Percentiles rank a stretch among this genome's conserved stretches.
Evolutionary conservation across 805 yeast genomes (phyloP).

Genomic region (Myxozyma lipomycoides): DNA sequence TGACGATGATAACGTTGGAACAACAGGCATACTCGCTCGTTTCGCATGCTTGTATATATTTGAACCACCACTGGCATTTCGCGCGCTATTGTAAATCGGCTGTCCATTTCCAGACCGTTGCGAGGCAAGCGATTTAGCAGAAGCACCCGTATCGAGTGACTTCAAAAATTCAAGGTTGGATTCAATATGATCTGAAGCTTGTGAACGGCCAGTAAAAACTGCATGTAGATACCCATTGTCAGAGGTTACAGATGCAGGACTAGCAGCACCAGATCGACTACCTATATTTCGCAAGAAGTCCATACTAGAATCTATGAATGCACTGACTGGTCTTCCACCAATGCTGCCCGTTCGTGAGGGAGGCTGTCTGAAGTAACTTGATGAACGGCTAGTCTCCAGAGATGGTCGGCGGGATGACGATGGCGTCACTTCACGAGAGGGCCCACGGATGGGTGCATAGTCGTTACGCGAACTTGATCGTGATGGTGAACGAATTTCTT

Average conservation of each 20-base stretch:
- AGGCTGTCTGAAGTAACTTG: constrained; percentile 5
- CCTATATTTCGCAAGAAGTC: constrained; percentile 24
- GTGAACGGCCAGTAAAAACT: constrained; percentile 19
- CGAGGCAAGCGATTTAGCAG: constrained; percentile 2
- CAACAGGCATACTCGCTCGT: constrained; percentile 16
- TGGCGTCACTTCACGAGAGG: constrained; percentile 22
- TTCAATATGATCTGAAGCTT: constrained; percentile 25
- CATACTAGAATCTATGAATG: constrained; percentile 26
- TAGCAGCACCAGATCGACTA: constrained; percentile 11
- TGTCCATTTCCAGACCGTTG: neutral
- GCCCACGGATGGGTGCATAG: constrained; percentile 9
- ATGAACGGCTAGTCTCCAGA: constrained; percentile 9
- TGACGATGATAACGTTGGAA: neutral
- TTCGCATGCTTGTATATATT: constrained; percentile 13
- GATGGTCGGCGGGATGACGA: constrained; percentile 21
- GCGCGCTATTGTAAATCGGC: neutral
- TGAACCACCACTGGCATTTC: constrained; percentile 4
- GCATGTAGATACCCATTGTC: constrained; percentile 7
- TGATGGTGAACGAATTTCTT: neutral
- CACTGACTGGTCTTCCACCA: constrained; percentile 20
- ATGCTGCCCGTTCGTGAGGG: constrained; percentile 1
- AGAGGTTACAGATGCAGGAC: constrained; percentile 17
- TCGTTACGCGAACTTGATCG: constrained; percentile 6
- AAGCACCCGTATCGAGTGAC: constrained; percentile 25
- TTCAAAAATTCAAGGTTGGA: constrained; percentile 24